Evolutionary conservation across 495 filamentous ascomycete genomes (phyloP).

Genomic region (Podospora conica): DNA sequence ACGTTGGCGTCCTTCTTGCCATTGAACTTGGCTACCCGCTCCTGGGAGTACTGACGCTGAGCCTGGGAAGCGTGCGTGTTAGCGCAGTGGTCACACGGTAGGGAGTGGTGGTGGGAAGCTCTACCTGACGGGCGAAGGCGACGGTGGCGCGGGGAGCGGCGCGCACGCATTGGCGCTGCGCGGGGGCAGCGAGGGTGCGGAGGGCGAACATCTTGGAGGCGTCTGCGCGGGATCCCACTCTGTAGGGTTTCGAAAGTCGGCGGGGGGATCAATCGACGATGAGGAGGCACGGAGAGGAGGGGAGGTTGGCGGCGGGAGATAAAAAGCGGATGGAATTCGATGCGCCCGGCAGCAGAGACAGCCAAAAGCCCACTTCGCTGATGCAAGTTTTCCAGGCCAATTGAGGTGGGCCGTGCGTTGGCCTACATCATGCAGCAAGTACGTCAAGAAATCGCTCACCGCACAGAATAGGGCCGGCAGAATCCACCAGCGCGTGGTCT

Average conservation of each 20-base stretch:
- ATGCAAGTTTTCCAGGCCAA: slow-evolving; percentile 15
- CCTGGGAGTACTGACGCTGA: slow-evolving; percentile 46
- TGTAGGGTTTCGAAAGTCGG: not conserved
- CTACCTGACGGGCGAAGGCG: slow-evolving; percentile 42
- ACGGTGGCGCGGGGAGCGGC: slow-evolving; percentile 41
- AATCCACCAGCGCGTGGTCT: not conserved
- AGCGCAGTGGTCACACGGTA: slow-evolving; percentile 3
- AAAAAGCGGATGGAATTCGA: slow-evolving; percentile 9
- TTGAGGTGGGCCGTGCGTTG: slow-evolving; percentile 14
- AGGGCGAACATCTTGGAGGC: slow-evolving; percentile 44
- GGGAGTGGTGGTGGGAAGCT: slow-evolving; percentile 16
- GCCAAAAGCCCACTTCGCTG: slow-evolving; percentile 8
- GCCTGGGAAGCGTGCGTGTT: slow-evolving; percentile 31
- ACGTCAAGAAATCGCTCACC: slow-evolving; percentile 15
- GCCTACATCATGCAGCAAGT: not conserved
- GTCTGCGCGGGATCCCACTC: slow-evolving; percentile 3
- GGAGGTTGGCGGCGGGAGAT: slow-evolving; percentile 14
- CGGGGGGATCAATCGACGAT: slow-evolving; percentile 5
- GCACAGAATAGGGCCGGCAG: slow-evolving; percentile 8
- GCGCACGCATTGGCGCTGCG: slow-evolving; percentile 46
- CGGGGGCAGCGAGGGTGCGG: slow-evolving; percentile 46
- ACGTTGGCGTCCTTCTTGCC: slow-evolving; percentile 85
- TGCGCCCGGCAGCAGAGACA: not conserved
- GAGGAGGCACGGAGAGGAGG: slow-evolving; percentile 1
- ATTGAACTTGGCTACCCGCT: slow-evolving; percentile 80